Conservation (phyloP, 75 land plant genomes). For the Cryptomeria japonica region DNA sequence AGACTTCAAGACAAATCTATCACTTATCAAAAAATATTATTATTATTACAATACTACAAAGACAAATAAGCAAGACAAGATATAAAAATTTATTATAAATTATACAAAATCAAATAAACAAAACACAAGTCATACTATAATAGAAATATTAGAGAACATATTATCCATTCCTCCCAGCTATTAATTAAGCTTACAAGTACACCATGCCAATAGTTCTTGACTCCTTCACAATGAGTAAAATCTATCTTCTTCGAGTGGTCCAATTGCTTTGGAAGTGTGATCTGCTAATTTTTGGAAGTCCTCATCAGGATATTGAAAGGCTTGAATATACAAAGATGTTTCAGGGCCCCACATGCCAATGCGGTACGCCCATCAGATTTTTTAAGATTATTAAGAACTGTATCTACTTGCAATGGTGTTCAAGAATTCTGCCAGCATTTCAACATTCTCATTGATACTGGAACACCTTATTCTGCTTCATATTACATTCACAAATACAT, state of each 20-base stretch:
- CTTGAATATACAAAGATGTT: background rate
- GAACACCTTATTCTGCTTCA: background rate
- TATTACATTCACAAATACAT: background rate
- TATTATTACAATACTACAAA: no score
- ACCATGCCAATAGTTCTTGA: no score
- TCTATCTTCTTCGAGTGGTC: background rate
- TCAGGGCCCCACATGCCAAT: background rate
- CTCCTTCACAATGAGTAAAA: background rate
- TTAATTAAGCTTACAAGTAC: background rate
- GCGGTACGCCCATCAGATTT: background rate
- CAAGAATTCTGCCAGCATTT: background rate
- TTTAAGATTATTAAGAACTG: background rate
- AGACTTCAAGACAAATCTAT: no score
- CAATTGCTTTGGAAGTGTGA: background rate
- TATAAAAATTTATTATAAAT: no score
- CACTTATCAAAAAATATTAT: no score
- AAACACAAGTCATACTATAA: background rate
- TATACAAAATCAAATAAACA: background rate
- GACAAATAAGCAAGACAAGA: no score
- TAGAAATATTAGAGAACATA: background rate
- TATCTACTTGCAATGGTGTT: background rate
- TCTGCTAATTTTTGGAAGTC: background rate
- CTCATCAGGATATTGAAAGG: background rate
- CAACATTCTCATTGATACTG: background rate
- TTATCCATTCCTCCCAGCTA: background rate